Evolutionary conservation across 305 asterid species (phyloP), one percentile per base, ranked within the genome.

Genomic region (Fraxinus baroniana): DNA sequence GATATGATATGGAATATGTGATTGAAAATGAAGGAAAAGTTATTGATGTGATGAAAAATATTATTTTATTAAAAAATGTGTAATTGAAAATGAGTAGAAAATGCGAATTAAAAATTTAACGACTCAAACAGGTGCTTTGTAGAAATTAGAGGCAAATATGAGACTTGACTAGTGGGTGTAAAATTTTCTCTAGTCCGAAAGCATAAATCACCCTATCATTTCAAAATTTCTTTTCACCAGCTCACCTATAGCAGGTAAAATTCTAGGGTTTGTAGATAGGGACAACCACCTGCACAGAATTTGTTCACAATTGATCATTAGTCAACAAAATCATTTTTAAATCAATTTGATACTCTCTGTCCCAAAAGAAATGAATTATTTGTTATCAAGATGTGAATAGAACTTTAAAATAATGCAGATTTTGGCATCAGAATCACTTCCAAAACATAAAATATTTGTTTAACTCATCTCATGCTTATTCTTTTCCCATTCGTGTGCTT

Each of bases 111-210:
- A n/a, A n/a, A n/a, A n/a, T 24, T 24, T 24, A 1, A 24, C 0
- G 1, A 24, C 0, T 0, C 1, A 24, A 24, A 24, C 0, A 1
- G 26, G 1, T 1, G 1, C 0, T 0, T 24, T 1, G 0, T 33
- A 33, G 36, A 32, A 2, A 44, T 44, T 12, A 10, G 55, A 44
- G 7, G 18, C 2, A 46, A 5, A 46, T 4, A 36, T 7, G 10
- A 36, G 57, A 46, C 64, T 52, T 7, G 57, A 46, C 64, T 52
- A 2, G 3, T 1, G 24, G 1, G 13, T 20, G 30, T 60, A 1
- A 57, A n/a, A 15, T 49, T 49, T 17, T 4, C 62, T 10, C 1
- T 0, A 7, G 70, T 60, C 30, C 13, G 7, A 60, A 60, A 20
- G 8, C 30, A 60, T 10, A 68, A n/a, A 12, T 68, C 36, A 68